A percentile compares a stretch with the other conserved stretches of the same genome.
phyloP scores from a whole-genome alignment of 169 alveolate genomes.

The Eimeria acervulina region DNA sequence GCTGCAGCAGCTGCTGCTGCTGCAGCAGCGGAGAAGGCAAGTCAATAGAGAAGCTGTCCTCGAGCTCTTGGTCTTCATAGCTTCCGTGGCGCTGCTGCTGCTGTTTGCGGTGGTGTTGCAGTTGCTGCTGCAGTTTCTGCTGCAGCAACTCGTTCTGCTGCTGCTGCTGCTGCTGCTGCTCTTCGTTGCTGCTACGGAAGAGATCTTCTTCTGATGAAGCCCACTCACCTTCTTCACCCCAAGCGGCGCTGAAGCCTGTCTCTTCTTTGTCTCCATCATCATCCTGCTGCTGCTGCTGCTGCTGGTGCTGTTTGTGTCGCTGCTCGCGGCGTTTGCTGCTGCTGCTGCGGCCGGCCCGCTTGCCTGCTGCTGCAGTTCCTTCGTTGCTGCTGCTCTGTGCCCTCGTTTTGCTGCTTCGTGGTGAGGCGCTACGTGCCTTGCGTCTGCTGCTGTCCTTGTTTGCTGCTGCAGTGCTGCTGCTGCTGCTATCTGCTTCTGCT shows the following conservation, averaged over 20 bases:
- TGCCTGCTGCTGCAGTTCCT: neutral
- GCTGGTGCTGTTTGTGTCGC: neutral
- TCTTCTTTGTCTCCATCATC: neutral
- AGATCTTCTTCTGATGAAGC: neutral
- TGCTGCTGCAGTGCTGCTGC: conserved; percentile 19
- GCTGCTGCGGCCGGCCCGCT: conserved; percentile 20
- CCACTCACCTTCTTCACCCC: neutral
- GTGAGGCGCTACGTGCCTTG: neutral
- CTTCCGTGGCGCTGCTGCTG: conserved; percentile 7
- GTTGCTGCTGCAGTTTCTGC: too few species aligned
- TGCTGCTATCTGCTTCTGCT: too few species aligned
- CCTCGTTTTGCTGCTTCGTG: neutral
- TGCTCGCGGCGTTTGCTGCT: neutral
- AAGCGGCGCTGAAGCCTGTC: neutral
- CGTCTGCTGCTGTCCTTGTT: conserved; percentile 2
- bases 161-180: conserved; percentile 40
- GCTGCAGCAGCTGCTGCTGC: neutral
- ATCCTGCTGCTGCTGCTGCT: conserved; percentile 3
- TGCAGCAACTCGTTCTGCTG: neutral
- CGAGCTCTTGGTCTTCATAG: neutral
- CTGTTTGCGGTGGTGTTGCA: too few species aligned
- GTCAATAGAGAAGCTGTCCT: neutral
- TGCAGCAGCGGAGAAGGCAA: neutral
- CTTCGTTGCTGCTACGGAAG: neutral
- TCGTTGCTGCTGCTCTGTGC: neutral